Evolutionary conservation across 257 asterid genomes (phyloP).

Genomic region (Gentiana macrophylla): DNA sequence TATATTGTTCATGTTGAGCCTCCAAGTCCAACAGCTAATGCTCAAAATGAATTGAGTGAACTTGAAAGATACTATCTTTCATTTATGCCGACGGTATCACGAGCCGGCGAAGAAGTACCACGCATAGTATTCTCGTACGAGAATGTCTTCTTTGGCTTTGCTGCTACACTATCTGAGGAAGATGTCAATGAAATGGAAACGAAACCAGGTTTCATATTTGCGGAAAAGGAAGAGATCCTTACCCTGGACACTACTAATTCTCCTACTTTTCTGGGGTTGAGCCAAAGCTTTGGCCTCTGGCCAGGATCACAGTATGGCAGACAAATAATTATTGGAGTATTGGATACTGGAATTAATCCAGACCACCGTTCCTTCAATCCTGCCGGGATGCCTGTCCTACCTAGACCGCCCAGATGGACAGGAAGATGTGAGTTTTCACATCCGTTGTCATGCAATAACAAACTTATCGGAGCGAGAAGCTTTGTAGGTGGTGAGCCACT

Average conservation of each 20-base stretch:
- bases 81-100: slow-evolving; percentile 1
- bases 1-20: slow-evolving; percentile 7
- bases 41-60: neutral
- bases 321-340: slow-evolving; percentile 4
- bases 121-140: neutral
- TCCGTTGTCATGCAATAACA: slow-evolving; percentile 4
- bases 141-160: slow-evolving; percentile 12
- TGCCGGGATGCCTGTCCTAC: slow-evolving; percentile 7
- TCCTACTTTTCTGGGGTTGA: slow-evolving; percentile 10
- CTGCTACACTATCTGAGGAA: slow-evolving; percentile 6
- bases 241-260: slow-evolving; percentile 6
- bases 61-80: slow-evolving; percentile 8
- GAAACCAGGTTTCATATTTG: slow-evolving; percentile 11
- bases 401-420: slow-evolving; percentile 8
- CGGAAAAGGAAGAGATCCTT: slow-evolving; percentile 1
- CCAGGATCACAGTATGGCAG: slow-evolving; percentile 4
- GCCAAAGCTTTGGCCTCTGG: slow-evolving; percentile 9
- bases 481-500: neutral
- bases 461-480: slow-evolving; percentile 11
- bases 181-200: slow-evolving; percentile 11
- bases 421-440: slow-evolving; percentile 6
- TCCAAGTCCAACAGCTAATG: neutral
- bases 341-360: slow-evolving; percentile 10
- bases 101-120: no score
- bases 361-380: slow-evolving; percentile 12